Base-by-base conservation (phyloP, 2,329 filamentous ascomycete species). In the Lomentospora prolificans region DNA sequence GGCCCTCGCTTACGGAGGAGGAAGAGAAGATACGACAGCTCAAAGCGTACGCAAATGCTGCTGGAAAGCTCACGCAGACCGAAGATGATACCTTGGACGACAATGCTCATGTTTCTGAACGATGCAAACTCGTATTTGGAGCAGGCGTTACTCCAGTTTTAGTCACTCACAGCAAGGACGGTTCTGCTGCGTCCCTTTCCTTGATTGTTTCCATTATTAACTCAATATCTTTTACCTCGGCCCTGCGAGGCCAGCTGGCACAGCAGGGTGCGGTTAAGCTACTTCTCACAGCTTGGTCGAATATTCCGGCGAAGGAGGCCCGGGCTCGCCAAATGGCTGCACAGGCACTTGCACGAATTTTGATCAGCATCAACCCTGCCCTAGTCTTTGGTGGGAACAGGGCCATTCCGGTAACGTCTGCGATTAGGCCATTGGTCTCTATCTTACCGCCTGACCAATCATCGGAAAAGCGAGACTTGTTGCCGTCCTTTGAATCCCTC, bases 251-350 rank as follows among this genome's bases (percentile, higher is more conserved):
- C 0, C 78, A 82, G 51, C 83, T 99, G 60, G 89, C 90, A 3
- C 94, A 97, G 65, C 91, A 97, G 75, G 94, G 94, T n/a, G 90
- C 89, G 2, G 81, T 96, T 17, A 94, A 87, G 63, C 79, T 96
- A 1, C 78, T 97, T 22, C 79, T 97, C 25, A 80, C 85, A 12
- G 80, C 85, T 55, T 84, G 84, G 78, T 75, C 78, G 10, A 74
- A 75, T n/a, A 75, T 89, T 3, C 75, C 80, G 1, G 75, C 80
- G 28, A 72, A 75, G 1, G 77, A 78, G 48, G 61, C 65, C 8
- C 64, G 66, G 30, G 65, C 72, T 1, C 78, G 75, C 59, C 78
- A 82, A 24, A 81, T 78, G 44, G 84, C 89, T 10, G 88, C 87
- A 1, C 94, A 91, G 65, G 87, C 89, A 1, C 79, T 96, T 12